Evolutionary conservation across 2,329 filamentous ascomycete genomes (phyloP).

Genomic region (Penicillium sp.): DNA sequence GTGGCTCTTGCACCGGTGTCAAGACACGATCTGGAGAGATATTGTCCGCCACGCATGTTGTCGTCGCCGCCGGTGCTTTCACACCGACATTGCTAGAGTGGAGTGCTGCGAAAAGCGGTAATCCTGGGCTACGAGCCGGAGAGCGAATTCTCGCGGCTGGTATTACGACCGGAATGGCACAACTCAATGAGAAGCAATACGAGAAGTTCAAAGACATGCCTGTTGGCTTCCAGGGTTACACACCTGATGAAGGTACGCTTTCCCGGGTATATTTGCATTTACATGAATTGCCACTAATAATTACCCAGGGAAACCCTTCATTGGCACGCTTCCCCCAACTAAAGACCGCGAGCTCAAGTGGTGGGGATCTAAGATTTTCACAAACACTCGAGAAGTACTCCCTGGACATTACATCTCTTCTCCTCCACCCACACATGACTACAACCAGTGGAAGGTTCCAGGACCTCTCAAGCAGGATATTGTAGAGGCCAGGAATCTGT

Average conservation of each 20-base stretch:
- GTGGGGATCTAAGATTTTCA: conserved; percentile 63
- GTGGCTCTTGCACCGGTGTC: conserved; percentile 41
- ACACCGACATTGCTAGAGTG: conserved; percentile 42
- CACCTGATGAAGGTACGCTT: conserved; percentile 33
- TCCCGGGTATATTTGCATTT: background rate
- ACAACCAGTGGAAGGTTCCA: conserved; percentile 64
- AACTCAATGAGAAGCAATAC: conserved; percentile 42
- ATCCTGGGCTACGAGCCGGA: conserved; percentile 51
- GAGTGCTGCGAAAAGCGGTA: conserved; percentile 45
- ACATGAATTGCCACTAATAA: conserved; percentile 15
- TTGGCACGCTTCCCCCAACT: conserved; percentile 59
- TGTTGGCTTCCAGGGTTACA: conserved; percentile 49
- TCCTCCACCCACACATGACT: conserved; percentile 56
- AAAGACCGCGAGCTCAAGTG: conserved; percentile 52
- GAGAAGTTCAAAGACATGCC: conserved; percentile 44
- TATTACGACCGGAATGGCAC: conserved; percentile 51
- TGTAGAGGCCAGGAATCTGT: conserved; percentile 55
- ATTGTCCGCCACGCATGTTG: conserved; percentile 29
- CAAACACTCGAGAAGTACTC: conserved; percentile 54
- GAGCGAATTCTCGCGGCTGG: conserved; percentile 50
- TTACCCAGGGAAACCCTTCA: conserved; percentile 51
- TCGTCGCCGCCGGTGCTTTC: conserved; percentile 36
- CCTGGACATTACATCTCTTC: conserved; percentile 58
- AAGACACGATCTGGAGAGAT: conserved; percentile 26
- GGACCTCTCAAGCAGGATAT: conserved; percentile 59